Base-by-base conservation (phyloP, 1,284 basidiomycete genomes). In the Exsudoporus floridanus region DNA sequence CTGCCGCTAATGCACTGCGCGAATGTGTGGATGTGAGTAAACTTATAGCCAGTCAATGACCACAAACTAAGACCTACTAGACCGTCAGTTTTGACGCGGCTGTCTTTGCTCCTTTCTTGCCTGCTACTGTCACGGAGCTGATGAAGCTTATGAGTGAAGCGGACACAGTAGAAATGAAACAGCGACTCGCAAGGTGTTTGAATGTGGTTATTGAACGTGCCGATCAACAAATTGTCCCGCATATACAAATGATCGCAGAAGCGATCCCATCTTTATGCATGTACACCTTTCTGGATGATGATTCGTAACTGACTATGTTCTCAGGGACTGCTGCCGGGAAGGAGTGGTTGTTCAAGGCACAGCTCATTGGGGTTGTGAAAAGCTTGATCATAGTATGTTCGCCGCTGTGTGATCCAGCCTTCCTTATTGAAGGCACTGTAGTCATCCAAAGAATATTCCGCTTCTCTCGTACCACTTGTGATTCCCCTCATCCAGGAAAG, bases 11-110 rank as follows among this genome's bases (percentile, higher is more conserved):
- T 23, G 84, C 92, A 1, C 67, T 95, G 25, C 79, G 82, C 48
- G 86, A 92, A 67, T 90, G 90, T 61, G 81, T 94, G 21, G 87
- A 94, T 69, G 92, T 94, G 71, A 61, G 89, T 73, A 18, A 46
- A 46, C 30, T 12, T 31, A 38, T 16, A 21, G 18, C 9, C 44
- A 12, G 23, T 7, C 9, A 23, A 19, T 40, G 30, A 19, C 19
- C 37, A 34, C 37, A 30, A 52, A 48, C 48, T 62, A 52, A 49
- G 41, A 36, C 38, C 14, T 48, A 50, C n/a, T 56, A 91, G 89
- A 80, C 78, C 8, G 27, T 82, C 39, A 72, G 73, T 27, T 90
- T 91, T 59, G 74, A 87, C 39, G 64, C 77, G 8, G 65, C 79
- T 45, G 62, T 73, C 16, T 90, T 92, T 61, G 70, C 74, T 19